phyloP scores from a whole-genome alignment of 116 monocot species.

The Phalaenopsis hybrid region DNA sequence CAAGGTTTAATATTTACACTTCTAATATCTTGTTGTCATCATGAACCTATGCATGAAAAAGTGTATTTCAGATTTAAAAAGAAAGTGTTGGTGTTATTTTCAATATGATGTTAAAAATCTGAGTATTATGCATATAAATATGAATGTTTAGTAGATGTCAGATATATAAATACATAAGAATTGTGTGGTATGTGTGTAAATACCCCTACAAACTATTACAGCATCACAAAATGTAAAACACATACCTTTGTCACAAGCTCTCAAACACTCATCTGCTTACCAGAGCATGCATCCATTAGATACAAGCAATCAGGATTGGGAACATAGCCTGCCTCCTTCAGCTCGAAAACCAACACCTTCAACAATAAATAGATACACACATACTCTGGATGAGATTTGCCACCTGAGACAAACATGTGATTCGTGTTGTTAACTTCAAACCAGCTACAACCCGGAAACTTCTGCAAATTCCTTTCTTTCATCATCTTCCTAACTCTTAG shows the following conservation, averaged over 20 bases:
- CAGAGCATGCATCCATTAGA: conserved; percentile 4
- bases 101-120: too few species aligned
- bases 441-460: conserved; percentile 82
- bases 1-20: too few species aligned
- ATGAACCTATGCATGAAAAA: too few species aligned
- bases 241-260: background rate
- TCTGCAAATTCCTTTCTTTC: conserved; percentile 66
- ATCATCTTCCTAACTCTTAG: conserved; percentile 60
- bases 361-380: conserved; percentile 41
- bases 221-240: too few species aligned
- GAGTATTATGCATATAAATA: too few species aligned
- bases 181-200: too few species aligned
- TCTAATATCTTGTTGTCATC: too few species aligned
- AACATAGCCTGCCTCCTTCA: conserved; percentile 76
- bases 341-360: conserved; percentile 38
- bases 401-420: conserved; percentile 62
- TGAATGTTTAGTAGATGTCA: too few species aligned
- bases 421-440: conserved; percentile 43
- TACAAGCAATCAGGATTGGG: conserved; percentile 29
- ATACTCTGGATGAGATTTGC: conserved; percentile 42
- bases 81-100: too few species aligned
- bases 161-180: too few species aligned
- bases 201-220: too few species aligned
- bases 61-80: too few species aligned
- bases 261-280: background rate